A percentile compares a stretch with the other conserved stretches of the same genome.
Evolutionary conservation across 495 filamentous ascomycete species (phyloP).

Genomic region (Clohesyomyces aquaticus): DNA sequence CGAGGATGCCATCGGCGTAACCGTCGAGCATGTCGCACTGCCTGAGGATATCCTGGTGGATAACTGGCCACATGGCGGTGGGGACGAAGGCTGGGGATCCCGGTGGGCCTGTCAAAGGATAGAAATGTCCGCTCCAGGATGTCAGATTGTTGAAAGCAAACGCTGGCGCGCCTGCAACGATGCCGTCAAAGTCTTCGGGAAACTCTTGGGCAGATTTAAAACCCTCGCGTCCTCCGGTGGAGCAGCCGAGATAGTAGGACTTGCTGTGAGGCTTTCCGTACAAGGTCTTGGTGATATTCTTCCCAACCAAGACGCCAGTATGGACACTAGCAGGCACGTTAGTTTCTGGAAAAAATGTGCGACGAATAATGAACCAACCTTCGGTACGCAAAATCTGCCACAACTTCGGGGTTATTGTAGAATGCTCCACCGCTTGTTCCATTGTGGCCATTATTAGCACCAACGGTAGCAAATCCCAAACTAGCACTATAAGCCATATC

Average conservation of each 20-base stretch:
- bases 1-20: constrained; percentile 32
- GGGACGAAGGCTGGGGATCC: constrained; percentile 38
- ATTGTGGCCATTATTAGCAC: constrained; percentile 54
- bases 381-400: constrained; percentile 56
- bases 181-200: constrained; percentile 56
- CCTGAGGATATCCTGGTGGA: constrained; percentile 34
- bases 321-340: constrained; percentile 33
- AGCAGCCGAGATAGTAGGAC: constrained; percentile 62
- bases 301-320: constrained; percentile 45
- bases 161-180: constrained; percentile 50
- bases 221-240: constrained; percentile 60
- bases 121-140: constrained; percentile 51
- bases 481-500: constrained; percentile 44
- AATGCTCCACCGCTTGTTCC: constrained; percentile 58
- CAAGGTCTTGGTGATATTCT: constrained; percentile 54
- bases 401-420: constrained; percentile 55
- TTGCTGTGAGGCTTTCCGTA: constrained; percentile 53
- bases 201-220: constrained; percentile 57
- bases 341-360: background rate
- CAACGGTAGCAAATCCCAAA: constrained; percentile 60
- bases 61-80: constrained; percentile 37
- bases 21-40: constrained; percentile 33
- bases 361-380: constrained; percentile 35
- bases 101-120: background rate
- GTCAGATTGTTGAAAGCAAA: constrained; percentile 53